These are phyloP conservation scores for Leptoxyphium fumago DNA, from an alignment of 2,329 filamentous ascomycete genomes.

Conservation along the genomic window DNA sequence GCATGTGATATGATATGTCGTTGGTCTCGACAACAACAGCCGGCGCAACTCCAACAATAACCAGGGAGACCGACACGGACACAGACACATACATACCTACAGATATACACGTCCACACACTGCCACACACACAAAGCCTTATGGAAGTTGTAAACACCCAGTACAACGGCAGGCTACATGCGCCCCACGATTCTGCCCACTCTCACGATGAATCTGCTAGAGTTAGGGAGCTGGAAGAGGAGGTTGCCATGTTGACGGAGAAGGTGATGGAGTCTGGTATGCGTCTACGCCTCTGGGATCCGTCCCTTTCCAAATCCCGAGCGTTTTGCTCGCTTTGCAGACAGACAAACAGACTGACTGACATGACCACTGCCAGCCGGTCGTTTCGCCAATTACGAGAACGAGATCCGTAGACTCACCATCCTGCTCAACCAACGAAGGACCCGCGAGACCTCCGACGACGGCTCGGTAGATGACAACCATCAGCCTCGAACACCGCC, in stretches of 20 bases:
- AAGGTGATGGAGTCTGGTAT: constrained; percentile 50
- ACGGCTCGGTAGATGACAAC: neutral
- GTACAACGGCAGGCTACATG: constrained; percentile 15
- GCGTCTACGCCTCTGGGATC: constrained; percentile 10
- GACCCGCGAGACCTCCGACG: constrained; percentile 4
- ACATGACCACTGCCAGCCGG: constrained; percentile 16
- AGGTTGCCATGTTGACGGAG: constrained; percentile 54
- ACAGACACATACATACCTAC: too few relatives aligned
- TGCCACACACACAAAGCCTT: neutral
- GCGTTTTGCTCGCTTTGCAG: too few relatives aligned
- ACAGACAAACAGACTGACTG: too few relatives aligned
- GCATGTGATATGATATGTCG: too few relatives aligned
- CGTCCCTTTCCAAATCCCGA: neutral
- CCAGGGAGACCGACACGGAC: too few relatives aligned
- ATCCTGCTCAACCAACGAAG: constrained; percentile 18
- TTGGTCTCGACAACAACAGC: too few relatives aligned
- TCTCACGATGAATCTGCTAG: constrained; percentile 6
- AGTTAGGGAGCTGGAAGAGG: constrained; percentile 52
- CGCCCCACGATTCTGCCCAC: constrained; percentile 34
- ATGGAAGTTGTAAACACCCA: neutral
- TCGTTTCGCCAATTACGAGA: constrained; percentile 60
- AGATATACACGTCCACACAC: too few relatives aligned
- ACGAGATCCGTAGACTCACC: constrained; percentile 52
- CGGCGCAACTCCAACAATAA: too few relatives aligned
- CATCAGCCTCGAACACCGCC: constrained; percentile 12